phyloP scores from a whole-genome alignment of 75 land plant species.

The Pseudotsuga menziesii region DNA sequence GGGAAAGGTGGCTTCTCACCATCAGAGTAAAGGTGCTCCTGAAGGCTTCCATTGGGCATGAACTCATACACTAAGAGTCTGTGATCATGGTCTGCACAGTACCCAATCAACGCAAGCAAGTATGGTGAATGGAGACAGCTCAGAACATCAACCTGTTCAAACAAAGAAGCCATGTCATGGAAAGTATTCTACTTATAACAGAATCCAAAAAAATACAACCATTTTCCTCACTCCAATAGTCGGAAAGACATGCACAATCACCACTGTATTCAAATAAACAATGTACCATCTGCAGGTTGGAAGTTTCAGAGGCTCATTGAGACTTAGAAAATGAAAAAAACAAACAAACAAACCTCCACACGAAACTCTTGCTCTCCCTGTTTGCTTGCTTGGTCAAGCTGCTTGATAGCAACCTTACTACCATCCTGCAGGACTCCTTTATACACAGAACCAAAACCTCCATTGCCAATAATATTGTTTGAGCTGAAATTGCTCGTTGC shows the following conservation, averaged over 20 bases:
- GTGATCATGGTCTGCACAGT: conserved; percentile 63
- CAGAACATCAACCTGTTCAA: conserved; percentile 67
- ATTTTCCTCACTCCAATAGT: no score
- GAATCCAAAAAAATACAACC: no score
- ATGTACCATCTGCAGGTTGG: no score
- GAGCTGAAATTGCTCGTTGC: conserved; percentile 67
- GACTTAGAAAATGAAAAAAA: no score
- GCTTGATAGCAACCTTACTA: conserved; percentile 60
- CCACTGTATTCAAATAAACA: no score
- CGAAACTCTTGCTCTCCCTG: conserved; percentile 87
- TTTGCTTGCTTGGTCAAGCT: conserved; percentile 68
- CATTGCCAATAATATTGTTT: conserved; percentile 70
- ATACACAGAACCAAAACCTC: conserved; percentile 80
- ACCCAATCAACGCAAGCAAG: conserved; percentile 63
- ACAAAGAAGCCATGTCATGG: no score
- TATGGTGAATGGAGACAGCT: conserved; percentile 61
- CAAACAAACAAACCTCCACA: conserved; percentile 42
- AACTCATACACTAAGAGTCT: conserved; percentile 75
- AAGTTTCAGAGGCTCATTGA: no score
- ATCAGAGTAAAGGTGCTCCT: conserved; percentile 67
- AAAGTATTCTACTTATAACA: no score
- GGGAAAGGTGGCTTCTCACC: conserved; percentile 9
- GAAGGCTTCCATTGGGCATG: conserved; percentile 87
- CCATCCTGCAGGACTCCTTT: conserved; percentile 63
- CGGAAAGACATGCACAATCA: no score